phyloP scores from a whole-genome alignment of 805 yeast genomes.

The Candida succiphila region DNA sequence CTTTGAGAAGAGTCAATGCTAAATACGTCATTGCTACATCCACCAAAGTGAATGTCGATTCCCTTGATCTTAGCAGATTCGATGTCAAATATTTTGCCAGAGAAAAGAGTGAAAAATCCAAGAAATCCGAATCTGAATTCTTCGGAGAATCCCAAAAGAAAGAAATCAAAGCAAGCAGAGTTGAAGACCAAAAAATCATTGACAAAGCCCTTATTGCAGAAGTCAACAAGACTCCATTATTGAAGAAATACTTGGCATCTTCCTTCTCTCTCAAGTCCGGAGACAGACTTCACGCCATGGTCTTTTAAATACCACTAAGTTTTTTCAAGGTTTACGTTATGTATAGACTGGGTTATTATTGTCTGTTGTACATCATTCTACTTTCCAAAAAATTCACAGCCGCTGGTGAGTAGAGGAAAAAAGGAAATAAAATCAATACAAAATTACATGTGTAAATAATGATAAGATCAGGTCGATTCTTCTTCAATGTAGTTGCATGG shows the following conservation, averaged over 20 bases:
- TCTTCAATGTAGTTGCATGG: too few relatives aligned
- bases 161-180: slow-evolving; percentile 86
- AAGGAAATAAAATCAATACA: too few relatives aligned
- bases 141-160: slow-evolving; percentile 76
- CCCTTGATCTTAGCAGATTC: slow-evolving; percentile 84
- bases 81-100: slow-evolving; percentile 93
- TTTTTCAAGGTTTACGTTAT: neutral
- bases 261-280: slow-evolving; percentile 96
- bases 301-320: slow-evolving; percentile 53
- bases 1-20: slow-evolving; percentile 97
- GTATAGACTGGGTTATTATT: too few relatives aligned
- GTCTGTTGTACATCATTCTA: too few relatives aligned
- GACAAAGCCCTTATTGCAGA: slow-evolving; percentile 88
- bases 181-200: slow-evolving; percentile 92
- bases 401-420: too few relatives aligned
- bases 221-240: slow-evolving; percentile 95
- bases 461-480: too few relatives aligned
- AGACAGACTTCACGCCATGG: slow-evolving; percentile 97
- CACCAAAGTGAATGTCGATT: slow-evolving; percentile 73
- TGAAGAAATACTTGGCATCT: slow-evolving; percentile 92
- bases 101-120: slow-evolving; percentile 76
- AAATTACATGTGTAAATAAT: too few relatives aligned
- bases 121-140: slow-evolving; percentile 88
- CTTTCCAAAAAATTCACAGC: too few relatives aligned
- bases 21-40: slow-evolving; percentile 99